phyloP scores from a whole-genome alignment of 192 early-diverging fungal species.

The Dissophora ornata region DNA sequence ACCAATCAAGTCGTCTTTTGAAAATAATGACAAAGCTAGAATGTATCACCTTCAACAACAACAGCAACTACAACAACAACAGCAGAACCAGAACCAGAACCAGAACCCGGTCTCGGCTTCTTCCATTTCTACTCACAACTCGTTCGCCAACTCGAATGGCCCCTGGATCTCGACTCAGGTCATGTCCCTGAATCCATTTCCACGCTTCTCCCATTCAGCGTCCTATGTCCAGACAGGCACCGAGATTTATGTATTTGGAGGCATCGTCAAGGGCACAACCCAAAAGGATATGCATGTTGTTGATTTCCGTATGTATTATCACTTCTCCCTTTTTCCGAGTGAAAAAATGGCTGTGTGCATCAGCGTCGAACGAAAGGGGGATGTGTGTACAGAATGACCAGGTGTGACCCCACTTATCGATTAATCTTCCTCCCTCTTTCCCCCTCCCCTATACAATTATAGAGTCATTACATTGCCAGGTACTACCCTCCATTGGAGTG shows the following conservation, averaged over 20 bases:
- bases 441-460: no score
- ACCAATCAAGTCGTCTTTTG: constrained; percentile 17
- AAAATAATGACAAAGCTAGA: constrained; percentile 25
- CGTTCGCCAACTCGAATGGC: constrained; percentile 19
- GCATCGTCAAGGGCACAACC: constrained; percentile 23
- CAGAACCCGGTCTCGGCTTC: constrained; percentile 11
- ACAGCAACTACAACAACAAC: constrained; percentile 12
- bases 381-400: no score
- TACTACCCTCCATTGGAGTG: constrained; percentile 9
- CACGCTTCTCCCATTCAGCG: constrained; percentile 44
- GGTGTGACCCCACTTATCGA: no score
- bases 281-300: constrained; percentile 51
- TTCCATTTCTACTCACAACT: constrained; percentile 17
- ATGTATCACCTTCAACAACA: constrained; percentile 25
- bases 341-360: no score
- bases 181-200: constrained; percentile 31
- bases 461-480: constrained; percentile 45
- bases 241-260: constrained; percentile 53
- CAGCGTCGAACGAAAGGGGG: no score
- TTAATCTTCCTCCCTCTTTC: no score
- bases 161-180: constrained; percentile 42
- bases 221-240: constrained; percentile 52
- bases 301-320: constrained; percentile 43
- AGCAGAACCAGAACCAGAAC: constrained; percentile 2
- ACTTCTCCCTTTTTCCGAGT: no score